Evolutionary conservation across 176 grass and related monocot genomes (phyloP), one percentile per base, ranked within the genome.

Genomic region (Bonia amplexicaulis): DNA sequence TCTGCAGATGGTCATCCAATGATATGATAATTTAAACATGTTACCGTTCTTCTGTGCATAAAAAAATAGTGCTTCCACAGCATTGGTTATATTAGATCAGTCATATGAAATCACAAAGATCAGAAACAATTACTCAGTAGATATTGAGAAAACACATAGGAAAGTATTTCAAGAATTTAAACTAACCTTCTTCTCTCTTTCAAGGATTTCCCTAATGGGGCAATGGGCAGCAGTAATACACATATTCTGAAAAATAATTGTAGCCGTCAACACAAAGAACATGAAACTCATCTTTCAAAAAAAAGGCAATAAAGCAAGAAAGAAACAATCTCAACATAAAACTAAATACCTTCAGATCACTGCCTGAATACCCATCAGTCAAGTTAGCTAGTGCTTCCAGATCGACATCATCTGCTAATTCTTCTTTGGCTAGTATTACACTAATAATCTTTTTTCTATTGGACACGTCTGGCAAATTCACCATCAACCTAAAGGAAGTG

Each of bases 361-460:
- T 98, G 82, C 96, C 96, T 55, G 96, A 98, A 89, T 98, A 98
- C 12, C 96, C 96, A 86, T 98, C 96, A 1, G 93, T 95, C 74
- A 98, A 87, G 69, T 59, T 95, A 80, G 91, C 89, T 64, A 94
- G 39, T 71, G 83, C 91, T 19, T 98, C 93, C 76, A 94, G 78
- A 84, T 98, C 91, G 64, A 92, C 90, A 92, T 91, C 85, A 55
- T 80, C 83, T 1, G 87, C 84, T 68, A 98, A 91, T 67, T 95
- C 93, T 89, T 98, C 96, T 88, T 98, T 98, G 33, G 88, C 93
- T 68, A 98, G 78, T 92, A 98, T 98, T 78, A 98, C 88, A 64
- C 88, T 78, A 55, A 98, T 83, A 88, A 98, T 98, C 84, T 94
- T 98, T 78, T 90, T 94, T 85, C 96, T 90, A 73, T 98, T 98